These are phyloP conservation scores for Metschnikowia lachancei DNA, from an alignment of 805 yeast species.

Conservation along the genomic window DNA sequence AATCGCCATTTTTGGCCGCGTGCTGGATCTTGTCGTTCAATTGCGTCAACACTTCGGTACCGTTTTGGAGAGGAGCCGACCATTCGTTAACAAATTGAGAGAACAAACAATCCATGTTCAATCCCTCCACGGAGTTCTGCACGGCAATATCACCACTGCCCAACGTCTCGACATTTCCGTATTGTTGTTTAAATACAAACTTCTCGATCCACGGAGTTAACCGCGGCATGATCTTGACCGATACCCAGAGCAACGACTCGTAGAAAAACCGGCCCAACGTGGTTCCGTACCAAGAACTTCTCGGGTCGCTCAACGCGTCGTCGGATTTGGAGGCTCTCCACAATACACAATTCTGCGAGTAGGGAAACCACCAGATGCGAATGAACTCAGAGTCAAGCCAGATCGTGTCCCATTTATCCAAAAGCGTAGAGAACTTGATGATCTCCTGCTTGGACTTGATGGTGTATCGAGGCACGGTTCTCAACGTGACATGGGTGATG, in stretches of 20 bases:
- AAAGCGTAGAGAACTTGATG: constrained; percentile 68
- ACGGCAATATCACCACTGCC: constrained; percentile 65
- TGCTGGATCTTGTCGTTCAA: constrained; percentile 57
- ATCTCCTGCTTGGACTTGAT: constrained; percentile 80
- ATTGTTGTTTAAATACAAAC: constrained; percentile 82
- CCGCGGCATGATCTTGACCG: constrained; percentile 69
- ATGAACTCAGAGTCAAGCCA: constrained; percentile 92
- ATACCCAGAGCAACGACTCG: constrained; percentile 72
- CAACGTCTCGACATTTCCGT: constrained; percentile 68
- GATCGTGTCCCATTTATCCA: constrained; percentile 69
- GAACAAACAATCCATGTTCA: constrained; percentile 93
- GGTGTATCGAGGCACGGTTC: constrained; percentile 82
- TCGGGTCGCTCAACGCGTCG: constrained; percentile 60
- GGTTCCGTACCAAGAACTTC: constrained; percentile 85
- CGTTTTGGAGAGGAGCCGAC: constrained; percentile 86
- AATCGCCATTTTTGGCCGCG: constrained; percentile 61
- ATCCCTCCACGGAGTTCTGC: constrained; percentile 77
- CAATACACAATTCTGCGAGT: constrained; percentile 75
- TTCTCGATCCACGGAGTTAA: constrained; percentile 82
- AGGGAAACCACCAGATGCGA: constrained; percentile 98
- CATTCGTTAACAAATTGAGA: constrained; percentile 94
- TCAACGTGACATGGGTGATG: constrained; percentile 77
- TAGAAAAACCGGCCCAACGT: constrained; percentile 73
- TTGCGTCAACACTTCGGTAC: constrained; percentile 66
- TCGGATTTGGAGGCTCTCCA: constrained; percentile 86